Base-by-base conservation (phyloP, 2,329 filamentous ascomycete species). In the Mollisia scopiformis region DNA sequence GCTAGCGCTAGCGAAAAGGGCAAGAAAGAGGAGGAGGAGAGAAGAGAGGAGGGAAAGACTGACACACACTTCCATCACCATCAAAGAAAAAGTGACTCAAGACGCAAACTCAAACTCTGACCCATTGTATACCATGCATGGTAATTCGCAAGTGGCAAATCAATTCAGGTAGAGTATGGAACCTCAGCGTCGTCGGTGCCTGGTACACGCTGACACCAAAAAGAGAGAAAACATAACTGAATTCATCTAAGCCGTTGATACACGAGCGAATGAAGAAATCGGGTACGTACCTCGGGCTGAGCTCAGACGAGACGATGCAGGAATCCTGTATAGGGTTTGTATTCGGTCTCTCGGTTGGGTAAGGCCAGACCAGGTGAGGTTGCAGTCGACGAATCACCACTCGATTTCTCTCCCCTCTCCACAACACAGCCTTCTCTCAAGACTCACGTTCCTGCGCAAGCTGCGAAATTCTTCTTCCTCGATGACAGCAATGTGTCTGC, bases 401-500 rank as follows among this genome's bases (percentile, higher is more conserved):
- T 33, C 49, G 25, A 25, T 11, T 43, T 21, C 25, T 47, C 49
- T 11, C 6, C 30, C 6, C 2, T 21, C 30, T 35, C 14, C 7
- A 51, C 14, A 21, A 31, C 25, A 21, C 61, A 63, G 58, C 61
- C 61, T 63, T 55, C 58, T 19, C 25, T 52, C 19, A 63, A 55
- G 58, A 53, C 28, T 41, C 23, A 63, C 57, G 61, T 60, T 53
- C 37, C 21, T 28, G 49, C 39, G 13, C 46, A 53, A 41, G 37
- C 28, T 33, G 49, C 31, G 43, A 21, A 50, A 39, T 11, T 35
- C 7, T 30, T 33, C 10, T 39, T 52, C 33, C 50, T 31, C 49
- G 28, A 51, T 31, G n/a, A 51, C 49, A 51, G 49, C 19, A 25
- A 31, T 4, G 23, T 10, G 28, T 51, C 28, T 33, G 49, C 49